These are phyloP conservation scores for Hanseniaspora osmophila DNA, from an alignment of 805 yeast genomes.

Conservation along the genomic window DNA sequence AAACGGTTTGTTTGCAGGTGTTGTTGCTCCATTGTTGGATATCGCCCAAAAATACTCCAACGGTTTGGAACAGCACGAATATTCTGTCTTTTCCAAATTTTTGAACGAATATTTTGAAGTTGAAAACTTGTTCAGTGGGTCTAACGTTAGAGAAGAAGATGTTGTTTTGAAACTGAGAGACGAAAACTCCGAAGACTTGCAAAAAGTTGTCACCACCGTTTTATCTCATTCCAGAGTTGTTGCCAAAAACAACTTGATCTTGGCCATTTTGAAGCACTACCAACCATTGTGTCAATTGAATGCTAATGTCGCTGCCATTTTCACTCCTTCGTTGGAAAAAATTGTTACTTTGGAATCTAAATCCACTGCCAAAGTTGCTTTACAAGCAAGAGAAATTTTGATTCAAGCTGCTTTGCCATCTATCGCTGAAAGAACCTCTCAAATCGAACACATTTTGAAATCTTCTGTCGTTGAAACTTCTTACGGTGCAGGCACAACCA, in stretches of 20 bases:
- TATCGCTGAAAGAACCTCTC: constrained; percentile 89
- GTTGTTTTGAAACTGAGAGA: constrained; percentile 80
- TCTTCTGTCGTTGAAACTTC: constrained; percentile 79
- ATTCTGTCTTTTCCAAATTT: constrained; percentile 52
- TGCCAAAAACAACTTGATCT: constrained; percentile 77
- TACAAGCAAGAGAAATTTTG: constrained; percentile 89
- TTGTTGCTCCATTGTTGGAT: constrained; percentile 58
- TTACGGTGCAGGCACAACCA: constrained; percentile 71
- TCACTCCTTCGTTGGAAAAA: constrained; percentile 59
- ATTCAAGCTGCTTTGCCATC: constrained; percentile 96
- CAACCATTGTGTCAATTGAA: constrained; percentile 65
- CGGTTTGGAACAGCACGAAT: constrained; percentile 80
- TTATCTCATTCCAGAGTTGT: constrained; percentile 88
- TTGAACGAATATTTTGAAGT: constrained; percentile 61
- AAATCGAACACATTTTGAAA: constrained; percentile 87
- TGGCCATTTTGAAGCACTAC: constrained; percentile 73
- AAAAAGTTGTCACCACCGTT: constrained; percentile 55
- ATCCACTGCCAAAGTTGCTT: constrained; percentile 81
- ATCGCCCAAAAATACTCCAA: constrained; percentile 56
- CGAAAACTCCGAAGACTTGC: constrained; percentile 62
- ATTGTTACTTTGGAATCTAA: constrained; percentile 84
- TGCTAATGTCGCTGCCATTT: constrained; percentile 49
- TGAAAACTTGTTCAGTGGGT: constrained; percentile 67
- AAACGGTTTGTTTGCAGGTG: constrained; percentile 39
- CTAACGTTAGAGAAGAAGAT: constrained; percentile 71